phyloP scores from a whole-genome alignment of 345 rosid genomes.

The Acer saccharum region DNA sequence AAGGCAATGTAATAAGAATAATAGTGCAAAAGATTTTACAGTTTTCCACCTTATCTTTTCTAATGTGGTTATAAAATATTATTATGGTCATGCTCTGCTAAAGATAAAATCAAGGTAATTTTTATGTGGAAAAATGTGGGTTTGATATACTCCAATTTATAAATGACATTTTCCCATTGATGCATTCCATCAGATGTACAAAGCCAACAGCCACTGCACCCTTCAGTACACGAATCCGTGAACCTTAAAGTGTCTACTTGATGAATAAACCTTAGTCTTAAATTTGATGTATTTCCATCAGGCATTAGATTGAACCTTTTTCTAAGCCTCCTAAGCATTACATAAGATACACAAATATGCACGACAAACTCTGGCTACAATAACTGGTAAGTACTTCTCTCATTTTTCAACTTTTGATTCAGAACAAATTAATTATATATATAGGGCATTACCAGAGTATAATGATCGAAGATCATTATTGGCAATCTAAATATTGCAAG shows the following conservation, averaged over 20 bases:
- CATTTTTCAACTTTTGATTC: too few species aligned
- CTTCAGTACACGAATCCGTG: not conserved
- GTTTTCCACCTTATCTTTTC: not conserved
- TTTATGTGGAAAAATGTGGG: not conserved
- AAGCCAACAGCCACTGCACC: not conserved
- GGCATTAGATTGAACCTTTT: not conserved
- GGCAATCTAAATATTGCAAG: too few species aligned
- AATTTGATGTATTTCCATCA: conserved; percentile 7
- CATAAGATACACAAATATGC: too few species aligned
- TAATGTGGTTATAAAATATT: not conserved
- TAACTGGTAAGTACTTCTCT: too few species aligned
- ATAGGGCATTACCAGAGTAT: too few species aligned
- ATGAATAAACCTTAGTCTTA: not conserved
- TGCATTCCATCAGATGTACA: too few species aligned
- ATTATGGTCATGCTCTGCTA: not conserved
- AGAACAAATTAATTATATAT: too few species aligned
- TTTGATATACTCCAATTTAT: too few species aligned
- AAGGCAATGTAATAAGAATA: not conserved
- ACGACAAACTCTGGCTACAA: too few species aligned
- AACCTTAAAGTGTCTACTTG: not conserved
- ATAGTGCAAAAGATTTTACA: not conserved
- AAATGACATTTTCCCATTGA: not conserved
- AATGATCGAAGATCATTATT: too few species aligned
- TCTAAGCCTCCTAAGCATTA: not conserved
- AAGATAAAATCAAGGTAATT: not conserved